Evolutionary conservation across 2,329 filamentous ascomycete genomes (phyloP).

Genomic region (Pyrenophora teres): DNA sequence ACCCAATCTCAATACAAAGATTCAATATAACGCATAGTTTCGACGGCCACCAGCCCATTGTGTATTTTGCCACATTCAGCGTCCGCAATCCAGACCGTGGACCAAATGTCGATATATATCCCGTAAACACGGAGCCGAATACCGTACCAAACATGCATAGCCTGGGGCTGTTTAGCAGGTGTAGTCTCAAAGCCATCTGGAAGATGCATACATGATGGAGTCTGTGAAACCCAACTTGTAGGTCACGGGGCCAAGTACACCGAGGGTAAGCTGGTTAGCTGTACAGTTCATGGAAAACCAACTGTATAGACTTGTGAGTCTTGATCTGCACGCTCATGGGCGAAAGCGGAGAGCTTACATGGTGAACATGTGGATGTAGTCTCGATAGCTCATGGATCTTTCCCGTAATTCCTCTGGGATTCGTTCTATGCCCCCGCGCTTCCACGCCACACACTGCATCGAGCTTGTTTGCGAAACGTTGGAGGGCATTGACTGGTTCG

Average conservation of each 20-base stretch:
- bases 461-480: slow-evolving; percentile 28
- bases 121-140: slow-evolving; percentile 28
- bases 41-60: slow-evolving; percentile 67
- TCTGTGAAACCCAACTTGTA: slow-evolving; percentile 27
- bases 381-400: slow-evolving; percentile 15
- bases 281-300: slow-evolving; percentile 66
- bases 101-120: slow-evolving; percentile 31
- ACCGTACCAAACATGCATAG: slow-evolving; percentile 29
- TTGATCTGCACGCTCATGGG: neutral
- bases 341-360: slow-evolving; percentile 18
- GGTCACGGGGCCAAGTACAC: slow-evolving; percentile 29
- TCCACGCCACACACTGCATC: slow-evolving; percentile 38
- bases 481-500: slow-evolving; percentile 23
- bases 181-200: too few species aligned
- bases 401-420: slow-evolving; percentile 37
- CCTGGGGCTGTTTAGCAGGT: neutral
- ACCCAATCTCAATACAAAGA: slow-evolving; percentile 62
- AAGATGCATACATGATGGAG: slow-evolving; percentile 16
- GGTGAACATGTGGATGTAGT: slow-evolving; percentile 32
- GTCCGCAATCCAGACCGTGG: slow-evolving; percentile 24
- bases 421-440: slow-evolving; percentile 41
- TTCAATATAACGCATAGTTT: slow-evolving; percentile 62
- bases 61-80: slow-evolving; percentile 55
- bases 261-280: slow-evolving; percentile 57
- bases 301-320: slow-evolving; percentile 6